A percentile compares a stretch with the other conserved stretches of the same genome.
phyloP scores from a whole-genome alignment of 2,329 filamentous ascomycete genomes.

The Talaromyces albobiverticillius region DNA sequence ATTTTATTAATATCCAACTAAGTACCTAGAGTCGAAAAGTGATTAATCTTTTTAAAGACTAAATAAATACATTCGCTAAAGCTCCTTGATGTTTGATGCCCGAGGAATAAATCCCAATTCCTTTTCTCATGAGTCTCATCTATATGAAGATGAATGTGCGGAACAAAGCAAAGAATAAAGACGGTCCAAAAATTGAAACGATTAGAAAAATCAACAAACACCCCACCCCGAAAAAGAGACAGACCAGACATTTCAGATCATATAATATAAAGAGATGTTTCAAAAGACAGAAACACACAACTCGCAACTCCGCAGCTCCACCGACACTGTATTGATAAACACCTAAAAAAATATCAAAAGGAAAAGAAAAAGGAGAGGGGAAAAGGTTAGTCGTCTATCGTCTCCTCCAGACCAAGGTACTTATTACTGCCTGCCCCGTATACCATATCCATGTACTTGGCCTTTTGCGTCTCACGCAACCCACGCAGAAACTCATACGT shows the following conservation, averaged over 20 bases:
- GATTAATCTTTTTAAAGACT: background rate
- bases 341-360: slow-evolving; percentile 1
- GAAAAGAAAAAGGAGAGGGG: background rate
- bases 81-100: background rate
- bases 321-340: slow-evolving; percentile 6
- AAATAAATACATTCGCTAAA: background rate
- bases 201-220: background rate
- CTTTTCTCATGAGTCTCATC: background rate
- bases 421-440: slow-evolving; percentile 53
- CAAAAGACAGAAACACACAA: background rate
- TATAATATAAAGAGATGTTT: background rate
- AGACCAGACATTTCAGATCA: background rate
- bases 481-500: slow-evolving; percentile 75
- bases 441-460: slow-evolving; percentile 75
- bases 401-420: slow-evolving; percentile 13
- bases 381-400: background rate
- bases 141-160: too few relatives aligned
- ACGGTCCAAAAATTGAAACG: background rate
- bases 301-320: slow-evolving; percentile 2
- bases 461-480: slow-evolving; percentile 75
- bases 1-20: too few relatives aligned
- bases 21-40: background rate
- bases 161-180: too few relatives aligned
- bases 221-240: background rate
- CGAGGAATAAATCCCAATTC: too few relatives aligned